Conservation (phyloP, 768 basidiomycete genomes). For the Tricholoma hemisulphureum region DNA sequence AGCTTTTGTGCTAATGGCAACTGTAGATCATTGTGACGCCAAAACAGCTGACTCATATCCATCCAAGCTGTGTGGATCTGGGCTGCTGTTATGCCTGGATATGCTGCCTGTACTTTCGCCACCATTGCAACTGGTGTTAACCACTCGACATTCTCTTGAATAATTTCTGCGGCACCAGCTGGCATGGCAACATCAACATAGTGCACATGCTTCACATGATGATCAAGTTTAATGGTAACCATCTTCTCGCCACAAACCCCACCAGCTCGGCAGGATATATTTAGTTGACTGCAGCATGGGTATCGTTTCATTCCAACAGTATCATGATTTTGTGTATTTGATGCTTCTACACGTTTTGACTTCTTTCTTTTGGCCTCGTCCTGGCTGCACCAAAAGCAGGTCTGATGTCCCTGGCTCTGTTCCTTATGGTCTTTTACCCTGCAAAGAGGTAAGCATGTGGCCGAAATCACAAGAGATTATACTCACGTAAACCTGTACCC, state of each 20-base stretch:
- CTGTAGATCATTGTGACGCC: slow-evolving; percentile 22
- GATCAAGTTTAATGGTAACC: slow-evolving; percentile 6
- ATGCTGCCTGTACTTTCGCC: slow-evolving; percentile 32
- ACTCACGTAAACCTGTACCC: slow-evolving; percentile 23
- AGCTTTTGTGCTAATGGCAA: slow-evolving; percentile 21
- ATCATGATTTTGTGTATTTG: slow-evolving; percentile 21
- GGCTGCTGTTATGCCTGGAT: slow-evolving; percentile 22
- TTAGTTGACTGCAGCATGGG: slow-evolving; percentile 16
- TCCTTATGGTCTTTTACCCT: slow-evolving; percentile 21
- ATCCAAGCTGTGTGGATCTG: slow-evolving; percentile 28
- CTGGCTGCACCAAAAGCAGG: slow-evolving; percentile 23
- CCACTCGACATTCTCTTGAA: not conserved
- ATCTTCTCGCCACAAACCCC: not conserved
- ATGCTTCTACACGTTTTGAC: slow-evolving; percentile 6
- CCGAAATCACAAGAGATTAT: slow-evolving; percentile 2
- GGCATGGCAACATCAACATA: slow-evolving; percentile 27
- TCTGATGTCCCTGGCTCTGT: slow-evolving; percentile 20
- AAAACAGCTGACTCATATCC: slow-evolving; percentile 25
- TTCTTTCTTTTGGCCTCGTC: slow-evolving; percentile 5
- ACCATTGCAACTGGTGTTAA: slow-evolving; percentile 22
- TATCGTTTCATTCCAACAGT: slow-evolving; percentile 26
- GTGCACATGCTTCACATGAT: slow-evolving; percentile 16
- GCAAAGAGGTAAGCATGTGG: not conserved
- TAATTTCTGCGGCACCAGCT: not conserved
- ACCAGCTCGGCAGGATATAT: slow-evolving; percentile 13